Percentiles rank a stretch among this genome's conserved stretches.
Conservation (phyloP, 176 grass and related monocot genomes). For the Alloteropsis semialata region DNA sequence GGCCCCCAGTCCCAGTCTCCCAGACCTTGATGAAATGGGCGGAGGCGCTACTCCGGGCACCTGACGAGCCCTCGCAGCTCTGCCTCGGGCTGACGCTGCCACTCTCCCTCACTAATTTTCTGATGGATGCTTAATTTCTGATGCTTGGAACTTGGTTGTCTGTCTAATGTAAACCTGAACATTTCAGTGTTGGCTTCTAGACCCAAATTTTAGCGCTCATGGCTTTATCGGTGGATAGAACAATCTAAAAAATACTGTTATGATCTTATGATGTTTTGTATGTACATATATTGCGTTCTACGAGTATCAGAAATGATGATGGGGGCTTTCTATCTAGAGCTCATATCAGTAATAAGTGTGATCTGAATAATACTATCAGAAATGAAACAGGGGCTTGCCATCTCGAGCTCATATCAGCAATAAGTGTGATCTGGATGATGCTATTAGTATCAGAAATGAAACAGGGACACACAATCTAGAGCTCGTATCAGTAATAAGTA, state of each 20-base stretch:
- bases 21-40: background rate
- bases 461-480: too few relatives aligned
- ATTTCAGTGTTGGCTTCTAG: background rate
- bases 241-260: background rate
- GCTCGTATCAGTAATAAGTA: too few relatives aligned
- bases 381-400: background rate
- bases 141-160: background rate
- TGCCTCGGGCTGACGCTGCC: background rate
- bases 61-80: background rate
- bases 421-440: background rate
- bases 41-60: background rate
- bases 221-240: background rate
- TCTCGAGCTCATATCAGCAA: too few relatives aligned
- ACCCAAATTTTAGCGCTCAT: background rate
- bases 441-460: too few relatives aligned
- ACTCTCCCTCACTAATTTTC: background rate
- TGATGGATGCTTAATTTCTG: too few relatives aligned
- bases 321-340: background rate
- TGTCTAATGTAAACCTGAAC: background rate
- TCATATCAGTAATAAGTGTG: background rate
- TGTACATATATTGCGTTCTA: background rate
- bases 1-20: background rate
- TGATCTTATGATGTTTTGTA: background rate
- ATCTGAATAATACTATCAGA: background rate
- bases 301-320: background rate